Conservation (phyloP, 2,329 filamentous ascomycete genomes). For the Colletotrichum sp. region DNA sequence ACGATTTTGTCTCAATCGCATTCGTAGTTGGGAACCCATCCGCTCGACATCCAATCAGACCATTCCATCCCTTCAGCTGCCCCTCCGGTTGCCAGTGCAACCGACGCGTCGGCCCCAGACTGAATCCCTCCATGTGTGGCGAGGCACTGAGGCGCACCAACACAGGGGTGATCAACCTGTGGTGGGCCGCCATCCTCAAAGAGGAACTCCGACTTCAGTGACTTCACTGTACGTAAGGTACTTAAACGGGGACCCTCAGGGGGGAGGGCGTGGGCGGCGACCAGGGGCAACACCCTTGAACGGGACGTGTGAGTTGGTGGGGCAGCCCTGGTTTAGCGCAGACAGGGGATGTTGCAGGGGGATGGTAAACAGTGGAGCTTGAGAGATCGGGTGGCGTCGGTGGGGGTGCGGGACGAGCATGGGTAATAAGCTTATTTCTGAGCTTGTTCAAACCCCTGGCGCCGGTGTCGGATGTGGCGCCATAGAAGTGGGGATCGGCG, state of each 20-base stretch:
- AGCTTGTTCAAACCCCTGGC: rapidly evolving
- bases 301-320: neutral
- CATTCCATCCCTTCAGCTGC: neutral
- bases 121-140: neutral
- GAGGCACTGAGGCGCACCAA: neutral
- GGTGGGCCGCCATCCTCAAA: neutral
- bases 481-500: neutral
- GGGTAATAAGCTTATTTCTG: neutral
- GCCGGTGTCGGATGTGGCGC: neutral
- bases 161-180: neutral
- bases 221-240: neutral
- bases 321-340: neutral
- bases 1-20: neutral
- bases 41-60: neutral
- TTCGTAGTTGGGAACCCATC: rapidly evolving
- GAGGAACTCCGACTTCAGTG: neutral
- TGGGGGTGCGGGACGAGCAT: neutral
- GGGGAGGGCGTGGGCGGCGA: neutral
- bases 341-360: neutral
- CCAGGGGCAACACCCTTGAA: neutral
- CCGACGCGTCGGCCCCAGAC: neutral
- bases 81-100: neutral
- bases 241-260: neutral
- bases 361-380: too few species aligned
- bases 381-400: neutral